Evolutionary conservation across 352 stramenopile species (phyloP), one percentile per base, ranked within the genome.

Genomic region (Elongisporangium prolatum): DNA sequence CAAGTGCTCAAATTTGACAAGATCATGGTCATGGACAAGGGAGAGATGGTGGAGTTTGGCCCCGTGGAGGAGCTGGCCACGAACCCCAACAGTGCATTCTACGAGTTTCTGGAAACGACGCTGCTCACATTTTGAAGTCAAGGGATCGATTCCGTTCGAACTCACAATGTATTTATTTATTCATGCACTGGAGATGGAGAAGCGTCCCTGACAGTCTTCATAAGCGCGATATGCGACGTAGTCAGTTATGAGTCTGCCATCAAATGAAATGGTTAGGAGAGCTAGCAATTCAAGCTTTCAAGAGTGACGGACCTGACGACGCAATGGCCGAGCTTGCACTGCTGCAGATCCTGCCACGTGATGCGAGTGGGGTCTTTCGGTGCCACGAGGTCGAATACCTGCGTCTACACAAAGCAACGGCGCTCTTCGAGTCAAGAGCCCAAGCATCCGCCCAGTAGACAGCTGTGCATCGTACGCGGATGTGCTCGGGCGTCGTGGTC

Each of bases 1-100:
- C 98, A 96, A 14, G 96, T 98, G 50, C 80, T 98, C 57, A 88
- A 97, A 34, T 95, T 87, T 64, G 91, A 98, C 59, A 74, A 77
- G 17, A 85, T 98, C 47, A 65, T 80, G 40, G 73, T 83, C 20
- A 77, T 83, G 68, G 49, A 71, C 52, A 34, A 66, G n/a, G 72
- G 72, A 7, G 55, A 96, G 7, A 77, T 98, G 38, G 72, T 97
- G 40, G 87, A 97, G 57, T 77, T 87, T 64, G 93, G 93, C 4
- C 61, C 69, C 20, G 82, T 96, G 16, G 77, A 82, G 16, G 89
- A 98, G 57, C 91, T 93, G 57, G 93, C 74, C 2, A 61, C 49
- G 5, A 61, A 74, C 44, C 65, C 65, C 47, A 47, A 65, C 20
- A 74, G 69, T 49, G 63, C 59, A 11, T 77, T 77, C 52, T 77